These are phyloP conservation scores for Phaeomoniella chlamydospora DNA, from an alignment of 2,329 filamentous ascomycete genomes.

Conservation along the genomic window DNA sequence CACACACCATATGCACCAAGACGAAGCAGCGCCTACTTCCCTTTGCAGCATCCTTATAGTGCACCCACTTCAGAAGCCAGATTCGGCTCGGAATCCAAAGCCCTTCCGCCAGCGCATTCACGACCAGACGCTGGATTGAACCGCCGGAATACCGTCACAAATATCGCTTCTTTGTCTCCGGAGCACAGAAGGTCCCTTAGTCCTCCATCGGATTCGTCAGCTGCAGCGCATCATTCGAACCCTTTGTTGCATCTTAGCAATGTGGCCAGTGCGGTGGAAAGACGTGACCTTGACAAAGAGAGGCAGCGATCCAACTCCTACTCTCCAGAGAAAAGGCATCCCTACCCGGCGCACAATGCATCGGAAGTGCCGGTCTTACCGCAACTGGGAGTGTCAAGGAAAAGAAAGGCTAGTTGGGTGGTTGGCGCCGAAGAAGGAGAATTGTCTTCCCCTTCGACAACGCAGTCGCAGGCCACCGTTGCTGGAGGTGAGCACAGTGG, in stretches of 20 bases:
- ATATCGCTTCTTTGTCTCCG: background rate
- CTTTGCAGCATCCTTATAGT: background rate
- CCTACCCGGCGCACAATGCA: background rate
- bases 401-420: background rate
- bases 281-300: conserved; percentile 20
- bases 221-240: background rate
- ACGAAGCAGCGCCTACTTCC: background rate
- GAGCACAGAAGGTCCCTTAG: background rate
- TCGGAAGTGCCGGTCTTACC: background rate
- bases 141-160: background rate
- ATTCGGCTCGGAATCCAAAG: background rate
- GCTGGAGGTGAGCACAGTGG: background rate
- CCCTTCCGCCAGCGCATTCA: background rate
- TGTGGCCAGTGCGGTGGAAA: background rate
- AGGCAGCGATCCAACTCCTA: conserved; percentile 14
- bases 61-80: background rate
- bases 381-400: background rate
- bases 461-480: too few species aligned
- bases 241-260: background rate
- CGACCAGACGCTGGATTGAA: background rate
- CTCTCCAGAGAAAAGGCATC: conserved; percentile 13
- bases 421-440: background rate
- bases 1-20: background rate
- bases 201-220: background rate
- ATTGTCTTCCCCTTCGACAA: background rate